These are phyloP conservation scores for Seiridium cupressi DNA, from an alignment of 2,329 filamentous ascomycete species.

Conservation along the genomic window DNA sequence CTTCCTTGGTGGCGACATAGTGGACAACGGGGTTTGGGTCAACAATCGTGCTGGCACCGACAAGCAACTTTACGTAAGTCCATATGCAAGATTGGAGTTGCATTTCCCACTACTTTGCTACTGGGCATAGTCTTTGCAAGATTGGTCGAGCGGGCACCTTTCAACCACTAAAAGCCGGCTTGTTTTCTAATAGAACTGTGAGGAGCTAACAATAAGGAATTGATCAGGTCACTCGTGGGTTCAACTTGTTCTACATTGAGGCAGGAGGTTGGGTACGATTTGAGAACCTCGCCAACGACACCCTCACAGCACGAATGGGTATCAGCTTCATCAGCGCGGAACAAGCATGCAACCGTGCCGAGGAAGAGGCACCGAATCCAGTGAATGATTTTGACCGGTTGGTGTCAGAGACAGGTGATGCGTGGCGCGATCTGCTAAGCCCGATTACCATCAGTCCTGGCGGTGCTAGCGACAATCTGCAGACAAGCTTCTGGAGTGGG, in stretches of 20 bases:
- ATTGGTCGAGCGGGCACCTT: no score
- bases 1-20: conserved; percentile 2
- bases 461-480: conserved; percentile 47
- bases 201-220: no score
- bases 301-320: conserved; percentile 58
- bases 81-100: no score
- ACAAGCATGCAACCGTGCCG: conserved; percentile 61
- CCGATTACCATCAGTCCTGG: conserved; percentile 49
- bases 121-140: no score
- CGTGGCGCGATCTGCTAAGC: conserved; percentile 56
- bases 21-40: conserved; percentile 8
- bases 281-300: conserved; percentile 36
- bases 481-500: conserved; percentile 61
- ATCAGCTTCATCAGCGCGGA: conserved; percentile 61
- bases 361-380: conserved; percentile 59
- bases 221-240: conserved; percentile 28
- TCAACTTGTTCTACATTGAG: conserved; percentile 40
- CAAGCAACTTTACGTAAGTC: conserved; percentile 30
- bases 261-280: conserved; percentile 58
- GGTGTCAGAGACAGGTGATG: conserved; percentile 45
- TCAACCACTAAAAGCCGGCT: no score
- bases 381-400: conserved; percentile 55
- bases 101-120: no score
- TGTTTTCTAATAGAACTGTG: no score
- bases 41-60: conserved; percentile 37